Base-by-base conservation (phyloP, 306 rosid genomes). In the Phaseolus lunatus region DNA sequence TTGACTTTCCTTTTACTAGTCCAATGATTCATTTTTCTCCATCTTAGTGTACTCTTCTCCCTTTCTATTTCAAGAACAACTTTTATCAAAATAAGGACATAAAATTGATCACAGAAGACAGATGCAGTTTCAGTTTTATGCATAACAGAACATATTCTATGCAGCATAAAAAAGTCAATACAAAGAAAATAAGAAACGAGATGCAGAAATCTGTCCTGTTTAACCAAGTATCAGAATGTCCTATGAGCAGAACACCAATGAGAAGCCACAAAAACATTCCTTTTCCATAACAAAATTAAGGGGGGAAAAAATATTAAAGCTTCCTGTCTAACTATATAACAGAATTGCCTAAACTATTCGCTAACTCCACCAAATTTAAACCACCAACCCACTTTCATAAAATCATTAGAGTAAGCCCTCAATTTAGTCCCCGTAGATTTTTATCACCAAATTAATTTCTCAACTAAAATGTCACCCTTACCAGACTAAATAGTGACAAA, bases 261-360 rank as follows among this genome's bases (percentile, higher is more conserved):
- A 56, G n/a, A 56, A 56, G 33, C 33, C 33, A 22, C 63, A 56
- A 56, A 56, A 33, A 56, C 11, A 56, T 56, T 22, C 63, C 63
- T 22, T 22, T 56, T 54, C 33, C n/a, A 8, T 23, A 19, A 56
- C 27, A 56, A 56, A 23, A 11, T 11, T 22, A 23, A 56, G 33
- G 62, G 35, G 27, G 12, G 23, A 56, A 3, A 53, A 57, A 57
- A 23, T 0, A 9, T 24, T 57, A 18, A 57, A 24, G 0, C 11
- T 3, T 24, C 24, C n/a, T 57, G 18, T 57, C 16, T 2, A 22
- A 54, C 62, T 27, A 54, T 31, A 22, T 8, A 57, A 23, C 63
- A 56, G 33, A 56, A 56, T 10, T 56, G 63, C 33, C 63, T 22
- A 56, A 56, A 56, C n/a, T 22, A 24, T 35, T 24, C 16, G 22